phyloP scores from a whole-genome alignment of 1,284 basidiomycete species.

The Microbotryum saponariae region DNA sequence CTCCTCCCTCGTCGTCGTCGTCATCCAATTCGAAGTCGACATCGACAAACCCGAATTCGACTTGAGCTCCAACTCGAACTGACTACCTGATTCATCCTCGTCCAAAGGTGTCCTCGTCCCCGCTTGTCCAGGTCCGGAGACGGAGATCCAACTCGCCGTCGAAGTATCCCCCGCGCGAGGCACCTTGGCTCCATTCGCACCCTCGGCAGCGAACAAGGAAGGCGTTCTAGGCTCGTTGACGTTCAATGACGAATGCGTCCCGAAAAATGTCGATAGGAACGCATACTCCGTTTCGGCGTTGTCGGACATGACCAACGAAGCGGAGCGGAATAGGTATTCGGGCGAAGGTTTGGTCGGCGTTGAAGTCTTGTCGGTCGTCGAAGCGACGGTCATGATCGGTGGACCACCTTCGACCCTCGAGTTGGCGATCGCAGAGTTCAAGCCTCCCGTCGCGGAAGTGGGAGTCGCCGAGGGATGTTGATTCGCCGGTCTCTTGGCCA shows the following conservation, averaged over 20 bases:
- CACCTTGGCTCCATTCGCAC: constrained; percentile 52
- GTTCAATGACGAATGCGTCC: constrained; percentile 27
- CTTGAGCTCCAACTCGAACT: background rate
- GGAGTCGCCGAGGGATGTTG: background rate
- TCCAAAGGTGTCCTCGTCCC: background rate
- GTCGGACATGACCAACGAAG: constrained; percentile 77
- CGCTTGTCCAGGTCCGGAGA: background rate
- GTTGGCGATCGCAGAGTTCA: too few relatives aligned
- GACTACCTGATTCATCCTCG: background rate
- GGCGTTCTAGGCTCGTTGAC: background rate
- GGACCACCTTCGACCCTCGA: too few relatives aligned
- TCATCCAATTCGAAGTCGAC: too few relatives aligned
- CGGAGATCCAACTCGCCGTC: too few relatives aligned
- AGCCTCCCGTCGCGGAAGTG: background rate
- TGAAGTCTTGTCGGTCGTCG: too few relatives aligned
- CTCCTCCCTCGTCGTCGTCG: constrained; percentile 35
- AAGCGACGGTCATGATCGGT: too few relatives aligned
- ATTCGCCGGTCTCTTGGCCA: background rate
- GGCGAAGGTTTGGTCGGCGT: constrained; percentile 54
- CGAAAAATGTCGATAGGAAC: constrained; percentile 76
- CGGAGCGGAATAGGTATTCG: constrained; percentile 74
- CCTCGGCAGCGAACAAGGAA: constrained; percentile 23
- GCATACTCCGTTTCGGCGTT: constrained; percentile 84
- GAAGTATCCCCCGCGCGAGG: constrained; percentile 1
- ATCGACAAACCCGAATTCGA: background rate